phyloP scores from a whole-genome alignment of 345 rosid genomes.

The Ceriops decandra region DNA sequence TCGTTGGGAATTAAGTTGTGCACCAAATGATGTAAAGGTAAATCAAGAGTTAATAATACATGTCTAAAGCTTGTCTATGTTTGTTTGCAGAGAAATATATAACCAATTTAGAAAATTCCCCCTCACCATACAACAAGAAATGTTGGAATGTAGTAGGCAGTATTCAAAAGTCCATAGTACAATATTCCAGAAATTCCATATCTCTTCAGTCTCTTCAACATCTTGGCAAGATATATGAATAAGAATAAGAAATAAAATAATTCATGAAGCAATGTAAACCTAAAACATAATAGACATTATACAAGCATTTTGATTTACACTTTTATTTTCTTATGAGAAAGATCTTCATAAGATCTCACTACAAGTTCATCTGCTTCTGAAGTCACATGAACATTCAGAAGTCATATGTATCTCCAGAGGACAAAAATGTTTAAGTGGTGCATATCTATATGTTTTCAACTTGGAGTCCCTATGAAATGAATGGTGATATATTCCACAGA shows the following conservation, averaged over 20 bases:
- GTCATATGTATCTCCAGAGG: background rate
- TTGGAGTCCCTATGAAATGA: background rate
- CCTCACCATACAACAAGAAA: constrained; percentile 86
- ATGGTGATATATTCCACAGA: background rate
- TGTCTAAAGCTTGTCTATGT: too few species aligned
- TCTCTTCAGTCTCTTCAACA: constrained; percentile 62
- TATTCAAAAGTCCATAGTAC: constrained; percentile 78
- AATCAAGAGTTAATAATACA: too few species aligned
- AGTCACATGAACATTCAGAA: background rate
- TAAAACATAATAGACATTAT: background rate
- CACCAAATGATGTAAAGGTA: too few species aligned
- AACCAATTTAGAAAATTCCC: constrained; percentile 4
- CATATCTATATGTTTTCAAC: background rate
- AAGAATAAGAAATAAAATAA: background rate
- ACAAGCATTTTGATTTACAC: background rate
- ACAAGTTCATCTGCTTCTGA: background rate
- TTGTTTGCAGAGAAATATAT: too few species aligned
- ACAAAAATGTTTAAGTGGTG: background rate
- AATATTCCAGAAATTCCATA: constrained; percentile 79
- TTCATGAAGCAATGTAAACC: background rate
- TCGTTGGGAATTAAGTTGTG: too few species aligned
- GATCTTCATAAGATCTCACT: background rate
- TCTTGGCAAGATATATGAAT: constrained; percentile 35
- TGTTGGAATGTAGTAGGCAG: constrained; percentile 65
- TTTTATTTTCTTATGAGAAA: background rate